These are phyloP conservation scores for Talaromyces wortmannii DNA, from an alignment of 495 filamentous ascomycete genomes.

Conservation along the genomic window DNA sequence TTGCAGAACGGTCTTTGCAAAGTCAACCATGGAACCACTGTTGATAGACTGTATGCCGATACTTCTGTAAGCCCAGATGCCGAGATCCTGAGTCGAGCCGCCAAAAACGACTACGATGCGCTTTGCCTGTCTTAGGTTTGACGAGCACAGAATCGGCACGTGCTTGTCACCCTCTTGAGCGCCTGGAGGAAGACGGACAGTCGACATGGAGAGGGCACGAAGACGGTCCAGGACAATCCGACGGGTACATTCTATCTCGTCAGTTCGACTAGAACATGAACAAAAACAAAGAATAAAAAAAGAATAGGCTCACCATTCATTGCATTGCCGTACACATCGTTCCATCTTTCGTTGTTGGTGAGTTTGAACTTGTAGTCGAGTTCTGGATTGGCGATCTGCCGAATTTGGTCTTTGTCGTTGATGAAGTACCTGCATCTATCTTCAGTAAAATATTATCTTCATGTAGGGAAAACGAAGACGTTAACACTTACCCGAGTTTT, in stretches of 20 bases:
- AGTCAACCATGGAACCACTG: slow-evolving; percentile 55
- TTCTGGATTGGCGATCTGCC: slow-evolving; percentile 55
- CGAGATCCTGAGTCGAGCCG: slow-evolving; percentile 63
- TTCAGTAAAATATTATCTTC: slow-evolving; percentile 9
- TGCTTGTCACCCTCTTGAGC: slow-evolving; percentile 41
- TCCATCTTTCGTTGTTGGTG: slow-evolving; percentile 63
- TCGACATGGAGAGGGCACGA: slow-evolving; percentile 43
- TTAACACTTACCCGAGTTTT: slow-evolving; percentile 56
- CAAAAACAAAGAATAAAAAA: neutral
- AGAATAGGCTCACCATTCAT: slow-evolving; percentile 49
- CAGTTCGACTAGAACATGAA: neutral
- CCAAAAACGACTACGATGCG: slow-evolving; percentile 72
- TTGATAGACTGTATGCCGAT: slow-evolving; percentile 54
- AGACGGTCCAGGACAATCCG: slow-evolving; percentile 55
- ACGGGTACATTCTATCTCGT: slow-evolving; percentile 51
- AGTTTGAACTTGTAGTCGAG: slow-evolving; percentile 67
- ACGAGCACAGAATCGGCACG: slow-evolving; percentile 59
- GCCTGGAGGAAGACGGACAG: slow-evolving; percentile 52
- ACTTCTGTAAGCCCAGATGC: slow-evolving; percentile 64
- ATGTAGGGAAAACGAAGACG: slow-evolving; percentile 2
- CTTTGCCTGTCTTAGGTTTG: slow-evolving; percentile 46
- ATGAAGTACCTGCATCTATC: slow-evolving; percentile 53
- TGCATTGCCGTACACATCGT: slow-evolving; percentile 60
- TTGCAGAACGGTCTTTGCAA: slow-evolving; percentile 46
- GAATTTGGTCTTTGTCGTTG: slow-evolving; percentile 65